Evolutionary conservation across 2,329 filamentous ascomycete genomes (phyloP), one percentile per base, ranked within the genome.

Genomic region (Ascomycota sp.): DNA sequence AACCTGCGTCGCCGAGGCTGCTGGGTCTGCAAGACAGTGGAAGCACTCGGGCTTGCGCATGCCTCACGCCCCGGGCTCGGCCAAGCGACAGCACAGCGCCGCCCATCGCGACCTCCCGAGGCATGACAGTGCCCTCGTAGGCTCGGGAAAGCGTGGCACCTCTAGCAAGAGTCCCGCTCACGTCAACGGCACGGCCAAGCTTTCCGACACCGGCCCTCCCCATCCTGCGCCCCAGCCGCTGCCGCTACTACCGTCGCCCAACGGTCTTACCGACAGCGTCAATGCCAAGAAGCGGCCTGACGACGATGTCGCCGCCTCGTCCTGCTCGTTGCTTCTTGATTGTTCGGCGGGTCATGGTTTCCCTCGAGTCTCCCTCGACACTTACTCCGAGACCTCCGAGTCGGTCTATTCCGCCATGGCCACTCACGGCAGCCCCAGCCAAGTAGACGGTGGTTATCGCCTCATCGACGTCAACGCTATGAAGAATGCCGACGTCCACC

Each of bases 41-140:
- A 47, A 46, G 40, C 43, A 43, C 10, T 11, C 25, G 30, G 21
- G 27, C 33, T 26, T 34, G 56, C 62, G 63, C 63, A 72, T 72
- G 67, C 66, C 67, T 71, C 67, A 67, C 52, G 62, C 58, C 49
- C 58, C 64, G 47, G 60, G 57, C 53, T 62, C 62, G 53, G 54
- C 59, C 53, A 72, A 72, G 63, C 66, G 66, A 68, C 64, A 69
- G 54, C 61, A 62, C 52, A 62, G 62, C 52, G 57, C 57, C 43
- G 76, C 63, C 59, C 66, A 73, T 54, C 72, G 72, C 60, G 76
- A 76, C 57, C 16, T 21, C 16, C 70, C 64, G 49, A 72, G 77
- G 55, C 77, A 91, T 59, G 83, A 92, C 59, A 83, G 80, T 75
- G 82, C 81, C 50, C 65, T 82, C 54, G 76, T 83, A 65, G 74